Base-by-base conservation (phyloP, 352 stramenopile genomes). In the Plasmopara muralis region DNA sequence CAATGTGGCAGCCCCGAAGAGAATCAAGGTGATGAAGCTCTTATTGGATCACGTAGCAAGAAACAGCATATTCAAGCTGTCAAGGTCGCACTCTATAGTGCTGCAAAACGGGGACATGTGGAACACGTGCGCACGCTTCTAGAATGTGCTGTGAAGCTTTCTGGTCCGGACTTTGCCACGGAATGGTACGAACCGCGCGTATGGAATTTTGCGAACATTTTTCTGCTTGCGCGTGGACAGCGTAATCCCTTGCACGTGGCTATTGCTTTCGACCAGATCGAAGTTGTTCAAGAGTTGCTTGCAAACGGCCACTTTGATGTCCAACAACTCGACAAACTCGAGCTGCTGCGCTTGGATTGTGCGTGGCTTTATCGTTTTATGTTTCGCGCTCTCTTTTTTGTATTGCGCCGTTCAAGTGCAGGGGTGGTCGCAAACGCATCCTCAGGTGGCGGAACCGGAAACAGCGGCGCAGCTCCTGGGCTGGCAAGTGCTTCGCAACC, bases 231-330 rank as follows among this genome's bases (percentile, higher is more conserved):
- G 29, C 53, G 68, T 7, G 50, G 70, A 1, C 77, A 80, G 25
- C 77, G 74, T 9, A 93, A 93, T 34, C 82, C 82, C 2, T 65
- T 93, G 31, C 82, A 93, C 16, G 76, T 87, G 5, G 82, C 82
- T 0, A 63, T 90, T 9, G 68, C 82, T 15, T 90, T 87, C 47
- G 78, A 87, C 49, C 77, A 87, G 25, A 50, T 73, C 0, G 70
- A 85, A 14, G 63, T 87, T 49, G 77, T 87, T 14, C 62, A 76
- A n/a, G 71, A 80, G 43, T 47, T 93, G 44, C 58, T 93, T 15
- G 55, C 64, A 16, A 68, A 75, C 35, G 67, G 60, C 0, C 61
- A 63, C 5, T 93, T 93, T 52, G 80, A 93, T 43, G 70, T 87
- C 13, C 67, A 88, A 20, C 61, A 80, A 31, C 43, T 77, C 5